phyloP scores from a whole-genome alignment of 2,329 filamentous ascomycete species.

The Colletotrichum simmondsii region DNA sequence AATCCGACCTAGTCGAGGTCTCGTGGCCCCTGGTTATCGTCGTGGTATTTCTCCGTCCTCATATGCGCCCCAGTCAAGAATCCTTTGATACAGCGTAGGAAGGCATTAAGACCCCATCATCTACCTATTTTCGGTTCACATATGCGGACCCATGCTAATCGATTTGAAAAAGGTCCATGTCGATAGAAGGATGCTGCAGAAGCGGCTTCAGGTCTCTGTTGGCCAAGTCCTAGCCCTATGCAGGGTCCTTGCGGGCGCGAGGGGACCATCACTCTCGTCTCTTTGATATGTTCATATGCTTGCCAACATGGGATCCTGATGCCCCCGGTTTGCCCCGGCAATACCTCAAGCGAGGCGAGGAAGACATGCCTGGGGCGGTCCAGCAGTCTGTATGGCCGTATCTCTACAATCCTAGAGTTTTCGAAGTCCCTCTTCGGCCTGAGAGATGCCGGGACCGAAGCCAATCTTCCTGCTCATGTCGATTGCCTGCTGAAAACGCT shows the following conservation, averaged over 20 bases:
- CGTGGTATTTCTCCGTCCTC: not conserved
- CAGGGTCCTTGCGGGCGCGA: slow-evolving; percentile 14
- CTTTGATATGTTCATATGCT: not conserved
- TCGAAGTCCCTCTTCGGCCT: slow-evolving; percentile 62
- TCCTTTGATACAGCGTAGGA: not conserved
- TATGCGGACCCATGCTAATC: not conserved
- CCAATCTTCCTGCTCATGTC: slow-evolving; percentile 66
- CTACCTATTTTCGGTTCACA: slow-evolving; percentile 13
- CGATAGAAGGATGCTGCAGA: not conserved
- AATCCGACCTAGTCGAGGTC: not conserved
- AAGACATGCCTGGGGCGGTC: too few species aligned
- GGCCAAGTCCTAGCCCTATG: slow-evolving; percentile 26
- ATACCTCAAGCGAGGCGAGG: not conserved
- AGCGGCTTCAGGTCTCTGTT: not conserved
- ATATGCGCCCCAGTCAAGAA: not conserved
- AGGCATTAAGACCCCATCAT: not conserved
- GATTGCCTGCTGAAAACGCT: slow-evolving; percentile 76
- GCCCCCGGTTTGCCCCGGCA: not conserved
- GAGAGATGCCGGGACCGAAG: slow-evolving; percentile 61
- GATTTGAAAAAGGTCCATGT: not conserved
- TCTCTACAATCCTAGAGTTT: slow-evolving; percentile 13
- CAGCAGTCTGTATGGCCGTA: not conserved
- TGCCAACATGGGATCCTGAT: not conserved
- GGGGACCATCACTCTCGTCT: not conserved
- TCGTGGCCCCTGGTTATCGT: not conserved